These are phyloP conservation scores for maize (Zea mays) DNA, from an alignment of 176 grass and related monocot species.

Conservation along the genomic window DNA sequence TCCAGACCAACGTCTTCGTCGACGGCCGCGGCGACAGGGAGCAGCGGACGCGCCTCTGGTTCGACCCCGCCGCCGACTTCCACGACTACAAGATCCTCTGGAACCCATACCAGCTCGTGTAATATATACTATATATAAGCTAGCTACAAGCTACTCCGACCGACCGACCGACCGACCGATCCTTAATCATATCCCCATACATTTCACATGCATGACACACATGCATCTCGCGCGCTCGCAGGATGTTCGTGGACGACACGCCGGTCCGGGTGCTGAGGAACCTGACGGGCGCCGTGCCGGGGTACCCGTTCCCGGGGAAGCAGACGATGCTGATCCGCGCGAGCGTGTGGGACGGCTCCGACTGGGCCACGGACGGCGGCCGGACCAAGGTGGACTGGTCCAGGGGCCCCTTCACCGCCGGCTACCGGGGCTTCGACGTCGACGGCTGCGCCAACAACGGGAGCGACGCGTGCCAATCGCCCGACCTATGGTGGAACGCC, in stretches of 20 bases:
- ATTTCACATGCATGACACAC: not conserved
- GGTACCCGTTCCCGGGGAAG: conserved; percentile 56
- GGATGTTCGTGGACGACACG: conserved; percentile 60
- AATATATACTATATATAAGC: not conserved
- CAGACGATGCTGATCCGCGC: conserved; percentile 49
- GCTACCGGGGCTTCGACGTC: conserved; percentile 53
- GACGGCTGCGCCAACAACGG: conserved; percentile 39
- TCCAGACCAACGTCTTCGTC: conserved; percentile 77
- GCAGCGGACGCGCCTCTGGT: conserved; percentile 62
- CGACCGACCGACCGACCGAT: too few species aligned
- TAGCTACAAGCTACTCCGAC: too few species aligned
- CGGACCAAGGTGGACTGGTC: conserved; percentile 58
- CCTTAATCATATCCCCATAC: not conserved
- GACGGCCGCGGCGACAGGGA: conserved; percentile 52
- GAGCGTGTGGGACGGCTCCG: conserved; percentile 73
- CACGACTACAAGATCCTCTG: conserved; percentile 79
- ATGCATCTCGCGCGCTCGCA: conserved; percentile 6
- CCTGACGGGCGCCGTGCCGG: conserved; percentile 32
- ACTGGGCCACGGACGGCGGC: conserved; percentile 71
- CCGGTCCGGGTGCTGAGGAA: conserved; percentile 64
- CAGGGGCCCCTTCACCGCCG: conserved; percentile 49
- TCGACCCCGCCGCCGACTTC: conserved; percentile 72
- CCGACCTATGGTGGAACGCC: conserved; percentile 60
- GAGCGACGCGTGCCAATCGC: conserved; percentile 39
- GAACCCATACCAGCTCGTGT: conserved; percentile 82